Base-by-base conservation (phyloP, 768 basidiomycete genomes). In the Serendipita vermifera region DNA sequence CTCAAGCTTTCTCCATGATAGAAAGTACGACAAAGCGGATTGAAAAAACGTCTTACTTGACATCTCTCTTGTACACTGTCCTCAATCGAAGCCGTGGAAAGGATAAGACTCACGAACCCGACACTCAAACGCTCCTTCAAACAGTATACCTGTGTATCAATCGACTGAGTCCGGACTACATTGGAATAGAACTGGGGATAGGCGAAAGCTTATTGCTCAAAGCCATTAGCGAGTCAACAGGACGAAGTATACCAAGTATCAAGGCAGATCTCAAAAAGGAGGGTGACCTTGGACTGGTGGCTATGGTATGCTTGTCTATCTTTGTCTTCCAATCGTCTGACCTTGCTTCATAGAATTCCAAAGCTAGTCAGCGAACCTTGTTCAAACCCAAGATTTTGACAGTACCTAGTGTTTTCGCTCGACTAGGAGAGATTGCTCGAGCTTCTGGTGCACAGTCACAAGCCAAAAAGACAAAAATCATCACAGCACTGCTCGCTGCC, bases 141-240 rank as follows among this genome's bases (percentile, higher is more conserved):
- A 80, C 83, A 1, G 85, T 99, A 2, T 99, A 99, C 64, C 76
- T 99, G 1, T 98, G 96, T 66, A 97, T 98, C 66, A 99, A 99
- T 65, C 75, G 92, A 59, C 68, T 98, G 57, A 83, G 90, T 62
- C 93, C 96, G 14, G 96, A 98, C 67, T 98, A 98, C 68, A 74
- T 88, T 58, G 93, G 94, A 27, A 75, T 97, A 54, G 94, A 99
- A 67, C 78, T 99, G 1, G 96, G 96, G 31, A 93, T 98, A 57
- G 96, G 94, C 15, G 96, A 99, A 67, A 88, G 85, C 61, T 71
- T 98, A 17, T 76, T 99, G 33, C 79, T 96, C 65, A 98, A 97
- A 65, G 92, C 96, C 14, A 98, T 99, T 59, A 85, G 81, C 36
- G 87, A 96, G 66, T 90, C 90, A 3, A 94, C 92, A 0, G 96